Evolutionary conservation across 1,284 basidiomycete species (phyloP), one percentile per base, ranked within the genome.

Genomic region (Rhodotorula sp.): DNA sequence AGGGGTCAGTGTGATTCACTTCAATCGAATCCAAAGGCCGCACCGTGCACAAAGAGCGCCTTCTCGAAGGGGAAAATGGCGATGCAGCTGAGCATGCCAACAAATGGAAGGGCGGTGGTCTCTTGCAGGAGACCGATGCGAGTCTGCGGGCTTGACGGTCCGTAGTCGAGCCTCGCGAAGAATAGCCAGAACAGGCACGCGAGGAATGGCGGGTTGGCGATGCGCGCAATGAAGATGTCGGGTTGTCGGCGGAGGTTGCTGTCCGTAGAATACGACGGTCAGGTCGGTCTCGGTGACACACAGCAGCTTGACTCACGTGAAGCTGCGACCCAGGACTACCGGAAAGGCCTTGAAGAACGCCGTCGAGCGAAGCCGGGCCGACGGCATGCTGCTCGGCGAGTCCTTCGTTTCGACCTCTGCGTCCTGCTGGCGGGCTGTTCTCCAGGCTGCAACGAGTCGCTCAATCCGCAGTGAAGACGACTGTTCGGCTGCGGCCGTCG

Each of bases 11-110:
- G 8, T 9, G 42, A 3, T 34, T 34, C 34, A 9, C 34, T 21
- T n/a, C n/a, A 23, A 41, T 13, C 21, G 44, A 9, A 34, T 50
- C 4, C 58, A 7, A 17, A 7, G 8, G 42, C 19, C 41, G 49
- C 19, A 56, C 55, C 84, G 75, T 85, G 82, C 34, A 82, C 78
- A 73, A 82, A 84, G 2, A 84, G 73, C 57, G 82, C 80, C 41
- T 81, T 77, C 56, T 85, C 84, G 2, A 82, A 63, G 0, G 75
- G 84, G 71, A 81, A 84, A 62, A 84, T 82, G 8, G 82, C 80
- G 69, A 84, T 81, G 50, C 82, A 81, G 61, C 82, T 81, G 21
- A 84, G 76, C 17, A 84, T 77, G 7, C 83, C 68, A 48, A 61
- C 69, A 19, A 70, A 56, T 7, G 68, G 67, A 9, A 65, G 19